Evolutionary conservation across 2,329 filamentous ascomycete genomes (phyloP).

Genomic region (Alternaria triticina): DNA sequence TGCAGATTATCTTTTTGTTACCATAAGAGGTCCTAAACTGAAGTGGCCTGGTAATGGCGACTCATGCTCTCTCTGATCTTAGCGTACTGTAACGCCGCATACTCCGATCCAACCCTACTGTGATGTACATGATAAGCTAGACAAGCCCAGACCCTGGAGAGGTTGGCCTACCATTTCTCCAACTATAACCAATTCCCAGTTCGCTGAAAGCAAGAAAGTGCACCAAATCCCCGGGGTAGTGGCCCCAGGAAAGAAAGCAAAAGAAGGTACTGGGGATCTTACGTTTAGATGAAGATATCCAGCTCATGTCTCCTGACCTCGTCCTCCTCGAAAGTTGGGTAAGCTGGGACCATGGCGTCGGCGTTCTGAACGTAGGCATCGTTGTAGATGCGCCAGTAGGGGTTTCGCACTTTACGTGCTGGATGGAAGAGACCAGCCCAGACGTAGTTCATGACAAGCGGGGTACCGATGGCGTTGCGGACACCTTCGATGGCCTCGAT

Average conservation of each 20-base stretch:
- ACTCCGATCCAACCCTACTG: slow-evolving; percentile 15
- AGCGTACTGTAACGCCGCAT: slow-evolving; percentile 10
- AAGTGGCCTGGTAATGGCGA: slow-evolving; percentile 5
- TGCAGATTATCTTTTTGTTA: slow-evolving; percentile 32
- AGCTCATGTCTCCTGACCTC: slow-evolving; percentile 80
- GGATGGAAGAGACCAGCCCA: slow-evolving; percentile 98
- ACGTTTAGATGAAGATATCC: slow-evolving; percentile 75
- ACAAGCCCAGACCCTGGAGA: background rate
- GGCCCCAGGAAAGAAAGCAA: background rate
- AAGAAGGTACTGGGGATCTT: slow-evolving; percentile 6
- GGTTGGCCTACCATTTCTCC: slow-evolving; percentile 3
- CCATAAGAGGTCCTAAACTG: slow-evolving; percentile 20
- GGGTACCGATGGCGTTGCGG: slow-evolving; percentile 89
- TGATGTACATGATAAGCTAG: slow-evolving; percentile 20
- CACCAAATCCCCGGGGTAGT: slow-evolving; percentile 1
- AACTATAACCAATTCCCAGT: slow-evolving; percentile 4
- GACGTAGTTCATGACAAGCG: slow-evolving; percentile 95
- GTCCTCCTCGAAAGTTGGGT: slow-evolving; percentile 84
- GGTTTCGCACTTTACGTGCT: slow-evolving; percentile 88
- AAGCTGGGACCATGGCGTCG: slow-evolving; percentile 96
- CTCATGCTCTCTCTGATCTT: background rate
- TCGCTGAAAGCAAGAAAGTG: slow-evolving; percentile 1
- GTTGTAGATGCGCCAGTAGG: slow-evolving; percentile 97
- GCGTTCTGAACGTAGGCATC: slow-evolving; percentile 94
- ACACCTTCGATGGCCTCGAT: slow-evolving; percentile 97